Conservation (phyloP, 2,329 filamentous ascomycete genomes). For the Microascus cirrosus region DNA sequence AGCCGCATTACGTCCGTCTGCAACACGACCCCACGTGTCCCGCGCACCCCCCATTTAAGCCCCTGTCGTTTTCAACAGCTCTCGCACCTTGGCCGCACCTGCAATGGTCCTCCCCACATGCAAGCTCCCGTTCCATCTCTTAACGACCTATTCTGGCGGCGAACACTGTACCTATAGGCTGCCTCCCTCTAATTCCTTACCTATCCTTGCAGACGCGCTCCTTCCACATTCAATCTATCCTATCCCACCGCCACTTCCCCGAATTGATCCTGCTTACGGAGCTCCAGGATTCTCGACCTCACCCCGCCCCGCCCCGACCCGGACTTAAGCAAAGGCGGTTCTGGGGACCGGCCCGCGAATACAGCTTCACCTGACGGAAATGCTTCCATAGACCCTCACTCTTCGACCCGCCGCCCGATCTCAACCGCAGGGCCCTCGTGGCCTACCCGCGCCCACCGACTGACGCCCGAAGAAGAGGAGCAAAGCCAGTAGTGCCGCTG, state of each 20-base stretch:
- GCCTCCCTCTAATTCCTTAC: no score
- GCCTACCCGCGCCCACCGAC: neutral
- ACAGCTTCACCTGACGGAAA: neutral
- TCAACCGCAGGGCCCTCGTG: neutral
- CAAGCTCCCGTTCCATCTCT: neutral
- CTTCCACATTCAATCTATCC: neutral
- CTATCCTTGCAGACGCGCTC: no score
- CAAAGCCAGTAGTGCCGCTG: neutral
- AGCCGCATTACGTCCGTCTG: neutral
- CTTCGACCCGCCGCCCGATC: neutral
- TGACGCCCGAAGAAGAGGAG: neutral
- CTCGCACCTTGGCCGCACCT: neutral
- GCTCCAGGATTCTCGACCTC: neutral
- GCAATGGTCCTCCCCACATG: neutral
- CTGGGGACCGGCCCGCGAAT: neutral
- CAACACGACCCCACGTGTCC: neutral
- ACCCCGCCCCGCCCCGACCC: neutral
- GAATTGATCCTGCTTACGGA: neutral
- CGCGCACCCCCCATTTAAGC: neutral
- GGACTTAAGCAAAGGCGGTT: neutral
- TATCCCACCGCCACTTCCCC: neutral
- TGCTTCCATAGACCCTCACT: neutral
- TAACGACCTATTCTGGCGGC: neutral
- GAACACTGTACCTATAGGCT: neutral
- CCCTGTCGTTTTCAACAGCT: neutral